A percentile compares a stretch with the other conserved stretches of the same genome.
These are phyloP conservation scores for Talaromyces liani DNA, from an alignment of 495 filamentous ascomycete species.

Conservation along the genomic window DNA sequence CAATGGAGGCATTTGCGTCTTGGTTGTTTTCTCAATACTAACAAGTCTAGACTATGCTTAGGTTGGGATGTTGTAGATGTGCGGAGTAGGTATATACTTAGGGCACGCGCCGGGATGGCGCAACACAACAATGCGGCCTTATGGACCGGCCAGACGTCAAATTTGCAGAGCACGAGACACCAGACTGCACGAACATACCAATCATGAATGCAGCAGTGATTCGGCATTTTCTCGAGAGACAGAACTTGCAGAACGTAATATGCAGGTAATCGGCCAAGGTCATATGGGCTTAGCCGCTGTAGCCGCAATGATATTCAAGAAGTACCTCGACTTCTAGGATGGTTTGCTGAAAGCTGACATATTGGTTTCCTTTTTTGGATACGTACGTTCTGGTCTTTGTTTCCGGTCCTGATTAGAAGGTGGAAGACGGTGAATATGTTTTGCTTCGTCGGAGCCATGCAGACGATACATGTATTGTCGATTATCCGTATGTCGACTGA, in stretches of 20 bases:
- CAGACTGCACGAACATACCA: background rate
- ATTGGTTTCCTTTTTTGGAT: background rate
- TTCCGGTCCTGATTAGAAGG: background rate
- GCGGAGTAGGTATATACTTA: background rate
- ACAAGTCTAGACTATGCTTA: background rate
- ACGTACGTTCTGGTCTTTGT: background rate
- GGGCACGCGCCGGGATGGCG: background rate
- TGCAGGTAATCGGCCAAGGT: background rate
- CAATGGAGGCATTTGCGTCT: background rate
- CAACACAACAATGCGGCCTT: background rate
- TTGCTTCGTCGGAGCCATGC: background rate
- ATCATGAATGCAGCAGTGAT: background rate
- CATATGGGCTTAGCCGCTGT: background rate
- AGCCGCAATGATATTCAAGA: slow-evolving; percentile 3
- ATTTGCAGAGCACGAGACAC: background rate
- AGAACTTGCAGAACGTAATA: background rate
- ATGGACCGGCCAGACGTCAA: background rate
- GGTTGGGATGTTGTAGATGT: background rate
- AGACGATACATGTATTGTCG: background rate
- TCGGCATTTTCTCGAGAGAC: background rate
- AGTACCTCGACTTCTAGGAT: background rate
- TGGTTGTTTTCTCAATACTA: background rate
- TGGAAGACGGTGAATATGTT: background rate
- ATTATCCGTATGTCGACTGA: background rate
- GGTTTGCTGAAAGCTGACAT: background rate